phyloP scores from a whole-genome alignment of 2,329 filamentous ascomycete species.

The Lecanosticta acicola region DNA sequence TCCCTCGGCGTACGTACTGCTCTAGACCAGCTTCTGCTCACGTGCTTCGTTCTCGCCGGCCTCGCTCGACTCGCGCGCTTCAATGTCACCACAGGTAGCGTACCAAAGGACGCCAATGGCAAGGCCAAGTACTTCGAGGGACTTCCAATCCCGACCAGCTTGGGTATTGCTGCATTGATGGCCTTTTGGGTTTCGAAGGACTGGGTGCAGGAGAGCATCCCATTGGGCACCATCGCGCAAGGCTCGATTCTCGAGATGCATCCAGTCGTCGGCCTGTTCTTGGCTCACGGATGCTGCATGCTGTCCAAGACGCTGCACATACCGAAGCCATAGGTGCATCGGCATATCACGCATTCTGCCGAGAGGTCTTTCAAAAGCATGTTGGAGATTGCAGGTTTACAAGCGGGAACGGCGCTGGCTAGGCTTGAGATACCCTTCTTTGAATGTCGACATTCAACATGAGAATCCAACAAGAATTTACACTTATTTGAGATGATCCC shows the following conservation, averaged over 20 bases:
- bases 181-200: constrained; percentile 79
- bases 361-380: neutral
- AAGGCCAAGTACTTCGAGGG: constrained; percentile 97
- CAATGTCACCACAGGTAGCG: constrained; percentile 85
- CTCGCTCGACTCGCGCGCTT: constrained; percentile 91
- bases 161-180: constrained; percentile 77
- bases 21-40: constrained; percentile 72
- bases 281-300: constrained; percentile 90
- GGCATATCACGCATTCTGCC: neutral
- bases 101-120: constrained; percentile 86
- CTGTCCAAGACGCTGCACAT: constrained; percentile 91
- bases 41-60: constrained; percentile 91
- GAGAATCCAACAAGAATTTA: neutral
- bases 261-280: constrained; percentile 72
- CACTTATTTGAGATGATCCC: no score
- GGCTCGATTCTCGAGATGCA: constrained; percentile 76
- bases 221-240: constrained; percentile 62
- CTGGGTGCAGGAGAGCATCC: constrained; percentile 74
- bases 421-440: constrained; percentile 10
- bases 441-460: constrained; percentile 12
- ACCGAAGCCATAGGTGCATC: constrained; percentile 61
- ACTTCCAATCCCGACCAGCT: constrained; percentile 86
- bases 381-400: neutral
- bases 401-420: constrained; percentile 3
- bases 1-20: constrained; percentile 79